Percentiles rank a stretch among this genome's conserved stretches.
Conservation (phyloP, 305 asterid species). For the Fraxinus dipetala region DNA sequence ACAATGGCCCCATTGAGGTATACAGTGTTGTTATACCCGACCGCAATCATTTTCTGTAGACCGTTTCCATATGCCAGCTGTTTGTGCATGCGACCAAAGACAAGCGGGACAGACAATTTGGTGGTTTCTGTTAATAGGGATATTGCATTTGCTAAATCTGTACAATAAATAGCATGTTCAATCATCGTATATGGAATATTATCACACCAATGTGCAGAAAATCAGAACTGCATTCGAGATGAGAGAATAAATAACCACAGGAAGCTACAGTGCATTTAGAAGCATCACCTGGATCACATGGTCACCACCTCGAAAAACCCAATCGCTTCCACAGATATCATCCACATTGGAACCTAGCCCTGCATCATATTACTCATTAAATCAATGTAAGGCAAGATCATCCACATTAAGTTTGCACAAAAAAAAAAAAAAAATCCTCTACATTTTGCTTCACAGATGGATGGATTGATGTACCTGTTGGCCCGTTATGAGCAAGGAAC, state of each 20-base stretch:
- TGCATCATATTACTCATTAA: constrained; percentile 25
- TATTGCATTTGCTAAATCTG: constrained; percentile 76
- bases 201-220: neutral
- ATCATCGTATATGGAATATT: neutral
- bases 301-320: constrained; percentile 71
- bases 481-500: constrained; percentile 93
- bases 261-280: neutral
- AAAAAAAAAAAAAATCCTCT: neutral
- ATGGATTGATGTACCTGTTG: constrained; percentile 49
- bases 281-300: constrained; percentile 79
- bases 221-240: neutral
- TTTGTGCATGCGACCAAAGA: constrained; percentile 94
- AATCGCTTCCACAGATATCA: constrained; percentile 87
- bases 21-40: constrained; percentile 55
- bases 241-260: neutral
- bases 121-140: constrained; percentile 55
- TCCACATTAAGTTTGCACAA: neutral
- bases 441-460: constrained; percentile 2
- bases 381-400: constrained; percentile 19
- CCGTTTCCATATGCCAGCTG: constrained; percentile 59
- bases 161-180: constrained; percentile 15
- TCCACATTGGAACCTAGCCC: constrained; percentile 67
- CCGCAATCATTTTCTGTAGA: constrained; percentile 72
- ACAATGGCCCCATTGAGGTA: constrained; percentile 81
- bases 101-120: constrained; percentile 50